Base-by-base conservation (phyloP, 345 rosid genomes). In the Arabis hirsuta region DNA sequence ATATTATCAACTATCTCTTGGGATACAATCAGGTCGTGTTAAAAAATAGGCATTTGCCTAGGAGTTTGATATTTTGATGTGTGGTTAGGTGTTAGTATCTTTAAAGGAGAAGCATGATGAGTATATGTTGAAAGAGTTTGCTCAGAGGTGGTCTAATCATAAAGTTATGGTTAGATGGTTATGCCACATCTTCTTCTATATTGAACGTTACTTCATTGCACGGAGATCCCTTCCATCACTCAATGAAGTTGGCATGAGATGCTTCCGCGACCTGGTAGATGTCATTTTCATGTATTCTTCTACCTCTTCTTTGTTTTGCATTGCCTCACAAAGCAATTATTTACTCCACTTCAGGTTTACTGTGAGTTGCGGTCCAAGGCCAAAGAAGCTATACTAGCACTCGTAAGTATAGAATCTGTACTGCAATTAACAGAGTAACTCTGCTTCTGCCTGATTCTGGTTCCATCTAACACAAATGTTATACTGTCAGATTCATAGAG, bases 81-180 rank as follows among this genome's bases (percentile, higher is more conserved):
- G 22, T 53, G 44, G 47, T 52, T 67, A 74, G 78, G 73, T 53
- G 20, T 74, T 90, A 55, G 86, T 90, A 0, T 54, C 81, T 27
- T 67, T 92, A 29, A 77, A 46, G 38, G 79, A 84, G 71, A 90
- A 85, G 81, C 89, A 87, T 73, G 90, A 77, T 63, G 98, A 85
- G 47, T 82, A 78, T 65, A 75, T 88, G 90, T 76, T 92, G 69
- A 81, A 81, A 78, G 98, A 92, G 81, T 81, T 92, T 66, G 87
- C 73, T 72, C 64, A 20, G 50, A 83, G 96, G 55, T 92, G 96
- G 98, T 41, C 24, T 32, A 84, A 84, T 79, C 86, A 92, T 64
- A 92, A 85, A 78, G 51, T 85, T 19, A 77, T 92, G 87, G 91
- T 88, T 42, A 68, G 82, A 73, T 85, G 90, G 98, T 53, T 90